Base-by-base conservation (phyloP, 78 protist genomes). In the Dictyostelium purpureum region DNA sequence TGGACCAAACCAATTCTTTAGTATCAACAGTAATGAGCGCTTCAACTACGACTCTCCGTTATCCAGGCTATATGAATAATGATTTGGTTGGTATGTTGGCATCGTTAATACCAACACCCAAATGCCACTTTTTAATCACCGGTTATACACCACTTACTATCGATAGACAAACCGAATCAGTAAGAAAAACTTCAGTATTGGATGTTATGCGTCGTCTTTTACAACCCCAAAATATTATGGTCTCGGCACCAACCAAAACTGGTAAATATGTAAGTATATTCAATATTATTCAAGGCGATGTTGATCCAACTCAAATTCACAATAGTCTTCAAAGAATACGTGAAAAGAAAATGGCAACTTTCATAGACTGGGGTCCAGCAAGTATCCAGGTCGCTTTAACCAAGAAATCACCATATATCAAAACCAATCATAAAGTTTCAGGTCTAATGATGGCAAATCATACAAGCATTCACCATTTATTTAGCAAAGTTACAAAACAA, bases 311-410 rank as follows among this genome's bases (percentile, higher is more conserved):
- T 18, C 98, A 99, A 79, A 98, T 99, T 33, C 99, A 99, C 95
- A 97, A 98, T 95, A 69, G 97, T 28, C 94, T 99, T 35, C 99
- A 98, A 56, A 78, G 99, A 37, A 97, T 99, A 24, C 93, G 98
- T 26, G 99, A 98, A 74, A 88, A 98, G 14, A 90, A 95, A 57
- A 88, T 97, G 33, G 99, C 96, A 26, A 59, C 95, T 42, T 99
- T 99, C 81, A 99, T 99, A 52, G 99, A 99, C 6, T 99, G 99
- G 99, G 99, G 99, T 1, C 99, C 99, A 0, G 99, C 99, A 2
- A 59, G 93, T 38, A 98, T 99, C 26, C 99, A 99, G 89, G 97
- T 89, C 1, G 75, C 88, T 4, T 57, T 79, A 7, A 56, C 85
- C 11, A 77, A 59, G 12, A 56, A 80, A 52, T 69, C 90, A 79